phyloP scores from a whole-genome alignment of 2,329 filamentous ascomycete species.

The Cercospora citrullina region DNA sequence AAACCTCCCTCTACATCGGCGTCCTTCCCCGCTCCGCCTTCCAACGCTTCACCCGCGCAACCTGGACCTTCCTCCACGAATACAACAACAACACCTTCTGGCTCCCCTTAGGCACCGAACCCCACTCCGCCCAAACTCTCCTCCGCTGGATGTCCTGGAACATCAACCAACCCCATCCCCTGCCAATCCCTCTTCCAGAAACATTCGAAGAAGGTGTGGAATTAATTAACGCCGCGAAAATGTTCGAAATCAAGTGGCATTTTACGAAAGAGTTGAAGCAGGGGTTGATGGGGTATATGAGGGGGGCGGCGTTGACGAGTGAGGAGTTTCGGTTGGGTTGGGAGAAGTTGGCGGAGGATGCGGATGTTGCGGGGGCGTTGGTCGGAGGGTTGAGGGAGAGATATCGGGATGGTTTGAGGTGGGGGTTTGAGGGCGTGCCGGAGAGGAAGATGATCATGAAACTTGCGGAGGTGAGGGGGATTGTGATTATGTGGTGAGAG shows the following conservation, averaged over 20 bases:
- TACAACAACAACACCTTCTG: background rate
- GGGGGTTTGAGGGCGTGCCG: background rate
- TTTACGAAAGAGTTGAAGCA: background rate
- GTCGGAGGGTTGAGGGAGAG: background rate
- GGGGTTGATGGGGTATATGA: background rate
- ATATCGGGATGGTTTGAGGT: background rate
- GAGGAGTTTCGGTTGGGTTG: background rate
- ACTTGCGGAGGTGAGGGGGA: background rate
- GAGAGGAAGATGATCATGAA: background rate
- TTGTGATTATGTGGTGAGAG: background rate
- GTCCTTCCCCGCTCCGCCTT: background rate
- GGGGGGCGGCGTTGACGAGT: background rate
- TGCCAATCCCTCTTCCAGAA: background rate
- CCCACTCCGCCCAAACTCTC: background rate
- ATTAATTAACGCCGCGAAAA: background rate
- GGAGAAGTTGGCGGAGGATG: background rate
- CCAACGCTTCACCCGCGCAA: background rate
- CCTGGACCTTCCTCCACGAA: background rate
- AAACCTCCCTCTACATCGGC: background rate
- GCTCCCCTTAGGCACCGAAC: background rate
- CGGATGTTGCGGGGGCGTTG: background rate
- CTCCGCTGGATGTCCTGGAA: background rate
- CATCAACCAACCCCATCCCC: background rate
- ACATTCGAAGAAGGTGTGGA: background rate
- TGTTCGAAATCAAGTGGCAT: background rate